phyloP scores from a whole-genome alignment of 148 eudicot species.

The Arbutus unedo region DNA sequence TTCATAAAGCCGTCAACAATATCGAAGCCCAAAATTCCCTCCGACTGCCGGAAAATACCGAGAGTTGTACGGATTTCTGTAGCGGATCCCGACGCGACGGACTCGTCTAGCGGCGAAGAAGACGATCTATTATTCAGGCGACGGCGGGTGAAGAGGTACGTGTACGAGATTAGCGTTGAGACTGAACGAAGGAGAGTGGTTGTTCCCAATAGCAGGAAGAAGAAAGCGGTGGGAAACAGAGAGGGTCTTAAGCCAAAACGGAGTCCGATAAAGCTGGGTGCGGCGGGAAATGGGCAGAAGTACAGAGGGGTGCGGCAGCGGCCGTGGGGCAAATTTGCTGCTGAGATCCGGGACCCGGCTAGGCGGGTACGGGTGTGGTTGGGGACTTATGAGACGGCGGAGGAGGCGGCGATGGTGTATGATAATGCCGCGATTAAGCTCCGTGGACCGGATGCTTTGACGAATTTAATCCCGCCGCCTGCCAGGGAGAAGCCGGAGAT shows the following conservation, averaged over 20 bases:
- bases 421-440: slow-evolving; percentile 86
- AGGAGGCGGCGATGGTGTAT: slow-evolving; percentile 89
- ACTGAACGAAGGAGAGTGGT: slow-evolving; percentile 21
- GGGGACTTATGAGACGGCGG: slow-evolving; percentile 86
- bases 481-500: slow-evolving; percentile 17
- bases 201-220: slow-evolving; percentile 25
- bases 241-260: slow-evolving; percentile 8
- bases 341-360: slow-evolving; percentile 88
- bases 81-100: slow-evolving; percentile 70
- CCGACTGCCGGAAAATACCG: slow-evolving; percentile 1
- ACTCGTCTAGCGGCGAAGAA: slow-evolving; percentile 72
- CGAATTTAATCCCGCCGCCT: slow-evolving; percentile 61
- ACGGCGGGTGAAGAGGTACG: slow-evolving; percentile 51
- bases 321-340: slow-evolving; percentile 98
- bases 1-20: slow-evolving; percentile 11
- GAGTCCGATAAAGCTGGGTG: slow-evolving; percentile 18
- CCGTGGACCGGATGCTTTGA: slow-evolving; percentile 81
- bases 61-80: slow-evolving; percentile 50
- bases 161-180: slow-evolving; percentile 49
- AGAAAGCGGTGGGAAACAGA: neutral
- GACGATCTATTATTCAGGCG: slow-evolving; percentile 46
- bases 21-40: slow-evolving; percentile 10
- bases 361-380: slow-evolving; percentile 69
- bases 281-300: slow-evolving; percentile 36
- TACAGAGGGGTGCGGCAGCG: slow-evolving; percentile 79